phyloP scores from a whole-genome alignment of 352 stramenopile genomes.

The Ophiocytium majus region DNA sequence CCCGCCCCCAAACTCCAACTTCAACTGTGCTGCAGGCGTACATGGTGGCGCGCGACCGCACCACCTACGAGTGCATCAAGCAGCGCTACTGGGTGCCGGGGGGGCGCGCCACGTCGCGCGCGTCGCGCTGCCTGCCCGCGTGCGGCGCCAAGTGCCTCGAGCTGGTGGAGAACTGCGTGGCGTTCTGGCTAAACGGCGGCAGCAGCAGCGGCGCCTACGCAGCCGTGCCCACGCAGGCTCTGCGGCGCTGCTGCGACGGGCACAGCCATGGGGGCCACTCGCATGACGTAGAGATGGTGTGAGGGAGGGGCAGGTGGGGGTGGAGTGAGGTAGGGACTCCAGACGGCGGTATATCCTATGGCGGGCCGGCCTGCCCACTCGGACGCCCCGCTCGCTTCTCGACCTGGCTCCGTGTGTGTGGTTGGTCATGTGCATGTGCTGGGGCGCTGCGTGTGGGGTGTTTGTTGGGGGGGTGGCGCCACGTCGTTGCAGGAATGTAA shows the following conservation, averaged over 20 bases:
- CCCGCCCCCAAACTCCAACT: background rate
- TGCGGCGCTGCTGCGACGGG: background rate
- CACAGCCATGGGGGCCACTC: background rate
- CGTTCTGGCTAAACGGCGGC: background rate
- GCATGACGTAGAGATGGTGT: background rate
- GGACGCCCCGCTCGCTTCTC: too few relatives aligned
- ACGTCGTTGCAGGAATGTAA: too few relatives aligned
- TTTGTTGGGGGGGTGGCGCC: too few relatives aligned
- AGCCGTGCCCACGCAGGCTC: background rate
- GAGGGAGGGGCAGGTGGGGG: too few relatives aligned
- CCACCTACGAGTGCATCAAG: slow-evolving; percentile 56
- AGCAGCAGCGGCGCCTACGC: background rate
- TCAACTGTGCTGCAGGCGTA: slow-evolving; percentile 25
- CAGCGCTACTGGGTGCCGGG: slow-evolving; percentile 40
- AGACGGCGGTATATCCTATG: too few relatives aligned
- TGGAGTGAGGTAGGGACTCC: too few relatives aligned
- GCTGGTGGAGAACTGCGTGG: background rate
- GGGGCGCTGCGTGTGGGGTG: too few relatives aligned
- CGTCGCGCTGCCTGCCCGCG: background rate
- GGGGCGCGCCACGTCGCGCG: background rate
- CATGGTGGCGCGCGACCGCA: slow-evolving; percentile 45
- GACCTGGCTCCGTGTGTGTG: too few relatives aligned
- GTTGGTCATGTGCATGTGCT: too few relatives aligned
- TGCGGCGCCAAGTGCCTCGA: too few relatives aligned
- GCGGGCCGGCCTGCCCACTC: too few relatives aligned